A percentile compares a stretch with the other conserved stretches of the same genome.
These are phyloP conservation scores for Mortierella sp. DNA, from an alignment of 371 early-diverging fungal species.

Conservation along the genomic window DNA sequence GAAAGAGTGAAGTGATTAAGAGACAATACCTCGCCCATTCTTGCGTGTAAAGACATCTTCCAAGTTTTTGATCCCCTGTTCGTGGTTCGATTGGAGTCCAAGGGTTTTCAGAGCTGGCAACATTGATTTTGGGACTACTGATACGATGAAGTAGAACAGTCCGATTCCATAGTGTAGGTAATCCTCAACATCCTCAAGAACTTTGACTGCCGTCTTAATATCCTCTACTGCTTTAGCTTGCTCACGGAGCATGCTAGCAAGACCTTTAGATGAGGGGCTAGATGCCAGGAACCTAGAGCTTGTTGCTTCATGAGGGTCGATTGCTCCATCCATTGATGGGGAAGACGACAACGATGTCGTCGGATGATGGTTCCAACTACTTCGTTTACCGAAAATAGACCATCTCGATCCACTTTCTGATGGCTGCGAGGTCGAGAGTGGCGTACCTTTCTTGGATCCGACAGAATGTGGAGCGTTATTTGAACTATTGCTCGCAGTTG, in stretches of 20 bases:
- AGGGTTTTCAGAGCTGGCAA: constrained; percentile 54
- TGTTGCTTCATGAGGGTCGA: constrained; percentile 8
- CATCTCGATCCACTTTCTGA: constrained; percentile 37
- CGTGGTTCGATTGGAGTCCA: constrained; percentile 54
- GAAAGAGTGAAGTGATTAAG: neutral
- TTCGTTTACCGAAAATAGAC: constrained; percentile 48
- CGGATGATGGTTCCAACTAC: constrained; percentile 27
- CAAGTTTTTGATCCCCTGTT: constrained; percentile 50
- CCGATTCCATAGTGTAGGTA: constrained; percentile 57
- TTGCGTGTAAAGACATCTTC: constrained; percentile 43
- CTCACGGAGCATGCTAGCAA: constrained; percentile 36
- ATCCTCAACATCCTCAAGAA: constrained; percentile 57
- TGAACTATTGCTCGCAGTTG: neutral
- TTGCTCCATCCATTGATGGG: constrained; percentile 13
- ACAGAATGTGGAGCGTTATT: constrained; percentile 1
- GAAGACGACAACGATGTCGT: constrained; percentile 24
- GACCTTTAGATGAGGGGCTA: constrained; percentile 29
- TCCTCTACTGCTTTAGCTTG: constrained; percentile 48
- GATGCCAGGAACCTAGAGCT: constrained; percentile 24
- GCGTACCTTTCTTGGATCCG: constrained; percentile 13
- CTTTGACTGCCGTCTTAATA: constrained; percentile 41
- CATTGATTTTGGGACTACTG: constrained; percentile 56
- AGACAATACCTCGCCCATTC: constrained; percentile 45
- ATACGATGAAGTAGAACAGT: constrained; percentile 55
- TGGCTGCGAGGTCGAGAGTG: constrained; percentile 34